These are phyloP conservation scores for Aspergillus vadensis DNA, from an alignment of 2,329 filamentous ascomycete species.

Conservation along the genomic window DNA sequence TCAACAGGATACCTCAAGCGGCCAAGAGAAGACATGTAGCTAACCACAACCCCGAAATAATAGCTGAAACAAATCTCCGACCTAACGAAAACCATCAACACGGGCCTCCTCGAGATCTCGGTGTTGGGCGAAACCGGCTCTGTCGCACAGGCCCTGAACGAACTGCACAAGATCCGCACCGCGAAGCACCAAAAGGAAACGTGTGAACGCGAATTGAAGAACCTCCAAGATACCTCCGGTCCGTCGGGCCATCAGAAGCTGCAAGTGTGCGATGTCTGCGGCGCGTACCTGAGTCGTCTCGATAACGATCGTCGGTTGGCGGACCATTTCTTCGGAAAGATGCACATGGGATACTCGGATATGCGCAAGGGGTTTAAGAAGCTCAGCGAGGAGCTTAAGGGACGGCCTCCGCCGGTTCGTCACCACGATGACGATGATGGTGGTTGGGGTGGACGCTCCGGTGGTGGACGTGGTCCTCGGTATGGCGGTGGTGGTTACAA, in stretches of 20 bases:
- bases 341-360: constrained; percentile 96
- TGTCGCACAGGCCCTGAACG: constrained; percentile 79
- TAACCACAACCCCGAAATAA: not conserved
- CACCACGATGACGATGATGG: constrained; percentile 57
- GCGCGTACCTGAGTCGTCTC: constrained; percentile 85
- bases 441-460: constrained; percentile 45
- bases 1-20: not conserved
- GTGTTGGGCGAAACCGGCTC: constrained; percentile 79
- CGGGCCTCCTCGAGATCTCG: constrained; percentile 80
- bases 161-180: constrained; percentile 82
- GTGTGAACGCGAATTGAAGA: constrained; percentile 83
- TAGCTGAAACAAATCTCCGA: constrained; percentile 82
- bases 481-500: constrained; percentile 49
- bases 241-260: constrained; percentile 96
- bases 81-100: constrained; percentile 73
- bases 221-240: constrained; percentile 85
- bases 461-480: constrained; percentile 47
- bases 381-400: constrained; percentile 85
- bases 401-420: constrained; percentile 62
- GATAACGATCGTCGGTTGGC: constrained; percentile 93
- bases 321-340: constrained; percentile 99
- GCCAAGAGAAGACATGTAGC: not conserved
- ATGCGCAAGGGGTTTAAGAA: constrained; percentile 92
- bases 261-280: constrained; percentile 97
- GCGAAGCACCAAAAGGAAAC: constrained; percentile 80